These are phyloP conservation scores for Zasmidium angulare DNA, from an alignment of 2,329 filamentous ascomycete species.

Conservation along the genomic window DNA sequence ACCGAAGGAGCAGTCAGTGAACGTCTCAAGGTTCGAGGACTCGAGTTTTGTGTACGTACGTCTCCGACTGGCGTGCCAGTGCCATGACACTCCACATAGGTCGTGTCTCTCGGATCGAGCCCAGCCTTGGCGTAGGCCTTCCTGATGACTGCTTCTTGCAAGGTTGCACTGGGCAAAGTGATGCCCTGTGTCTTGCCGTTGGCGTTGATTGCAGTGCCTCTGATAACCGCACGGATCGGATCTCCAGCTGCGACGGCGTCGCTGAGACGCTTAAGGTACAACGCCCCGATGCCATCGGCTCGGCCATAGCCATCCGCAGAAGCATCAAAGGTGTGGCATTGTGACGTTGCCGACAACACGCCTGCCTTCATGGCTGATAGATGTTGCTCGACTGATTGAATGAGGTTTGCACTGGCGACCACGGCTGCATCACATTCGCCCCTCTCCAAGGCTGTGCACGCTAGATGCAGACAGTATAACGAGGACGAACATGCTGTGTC, in stretches of 20 bases:
- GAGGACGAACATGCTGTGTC: slow-evolving; percentile 49
- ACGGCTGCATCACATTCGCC: slow-evolving; percentile 19
- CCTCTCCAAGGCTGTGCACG: slow-evolving; percentile 27
- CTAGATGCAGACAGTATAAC: slow-evolving; percentile 36
- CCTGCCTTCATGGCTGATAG: not conserved
- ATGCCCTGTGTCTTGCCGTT: slow-evolving; percentile 37
- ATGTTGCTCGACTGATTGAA: slow-evolving; percentile 4
- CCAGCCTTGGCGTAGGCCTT: slow-evolving; percentile 37
- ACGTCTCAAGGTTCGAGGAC: too few species aligned
- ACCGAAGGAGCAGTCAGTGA: too few species aligned
- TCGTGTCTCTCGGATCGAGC: slow-evolving; percentile 16
- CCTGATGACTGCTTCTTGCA: slow-evolving; percentile 39
- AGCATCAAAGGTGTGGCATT: slow-evolving; percentile 24
- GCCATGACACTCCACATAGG: slow-evolving; percentile 32
- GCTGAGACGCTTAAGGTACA: slow-evolving; percentile 53
- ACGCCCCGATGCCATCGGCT: slow-evolving; percentile 52
- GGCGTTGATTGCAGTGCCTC: slow-evolving; percentile 35
- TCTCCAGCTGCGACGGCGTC: slow-evolving; percentile 50
- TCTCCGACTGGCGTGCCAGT: slow-evolving; percentile 35
- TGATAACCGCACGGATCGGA: slow-evolving; percentile 41
- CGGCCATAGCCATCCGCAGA: slow-evolving; percentile 51
- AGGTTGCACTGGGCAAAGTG: slow-evolving; percentile 37
- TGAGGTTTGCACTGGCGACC: slow-evolving; percentile 22
- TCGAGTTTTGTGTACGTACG: too few species aligned
- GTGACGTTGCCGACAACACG: slow-evolving; percentile 23